Conservation (phyloP, 345 rosid species). For the Rubroshorea leprosula region DNA sequence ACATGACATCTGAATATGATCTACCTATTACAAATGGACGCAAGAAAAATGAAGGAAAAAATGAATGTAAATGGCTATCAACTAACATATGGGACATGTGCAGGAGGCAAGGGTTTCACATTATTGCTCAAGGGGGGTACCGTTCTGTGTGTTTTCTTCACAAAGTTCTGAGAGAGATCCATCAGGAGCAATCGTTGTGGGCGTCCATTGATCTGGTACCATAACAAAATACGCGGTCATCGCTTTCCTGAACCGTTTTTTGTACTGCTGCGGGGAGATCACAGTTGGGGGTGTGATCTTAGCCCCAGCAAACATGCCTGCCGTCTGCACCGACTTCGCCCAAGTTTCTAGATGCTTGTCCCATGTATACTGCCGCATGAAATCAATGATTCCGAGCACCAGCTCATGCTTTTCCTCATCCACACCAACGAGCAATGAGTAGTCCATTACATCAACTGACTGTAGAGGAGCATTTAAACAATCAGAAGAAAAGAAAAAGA, state of each 20-base stretch:
- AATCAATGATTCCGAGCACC: slow-evolving; percentile 85
- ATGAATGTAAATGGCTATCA: neutral
- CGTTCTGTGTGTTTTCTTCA: slow-evolving; percentile 30
- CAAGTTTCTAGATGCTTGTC: slow-evolving; percentile 97
- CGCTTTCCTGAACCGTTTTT: slow-evolving; percentile 91
- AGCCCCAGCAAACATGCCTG: slow-evolving; percentile 77
- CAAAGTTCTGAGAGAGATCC: slow-evolving; percentile 40
- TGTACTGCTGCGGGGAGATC: slow-evolving; percentile 87
- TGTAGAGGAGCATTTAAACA: slow-evolving; percentile 26
- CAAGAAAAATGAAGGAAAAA: neutral
- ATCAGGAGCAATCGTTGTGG: slow-evolving; percentile 36
- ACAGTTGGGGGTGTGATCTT: slow-evolving; percentile 78
- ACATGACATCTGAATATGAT: neutral
- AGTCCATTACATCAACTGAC: slow-evolving; percentile 93
- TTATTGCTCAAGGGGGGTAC: slow-evolving; percentile 2
- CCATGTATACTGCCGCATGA: slow-evolving; percentile 97
- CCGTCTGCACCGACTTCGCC: slow-evolving; percentile 88
- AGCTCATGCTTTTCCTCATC: slow-evolving; percentile 79
- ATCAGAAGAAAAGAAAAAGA: slow-evolving; percentile 3
- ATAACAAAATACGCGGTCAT: slow-evolving; percentile 90
- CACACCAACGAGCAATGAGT: slow-evolving; percentile 82
- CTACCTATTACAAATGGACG: neutral
- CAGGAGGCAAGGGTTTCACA: neutral
- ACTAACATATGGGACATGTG: neutral
- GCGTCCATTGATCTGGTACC: slow-evolving; percentile 96